Percentiles rank a stretch among this genome's conserved stretches.
These are phyloP conservation scores for Sarocladiaceae sp. DNA, from an alignment of 2,329 filamentous ascomycete species.

Conservation along the genomic window DNA sequence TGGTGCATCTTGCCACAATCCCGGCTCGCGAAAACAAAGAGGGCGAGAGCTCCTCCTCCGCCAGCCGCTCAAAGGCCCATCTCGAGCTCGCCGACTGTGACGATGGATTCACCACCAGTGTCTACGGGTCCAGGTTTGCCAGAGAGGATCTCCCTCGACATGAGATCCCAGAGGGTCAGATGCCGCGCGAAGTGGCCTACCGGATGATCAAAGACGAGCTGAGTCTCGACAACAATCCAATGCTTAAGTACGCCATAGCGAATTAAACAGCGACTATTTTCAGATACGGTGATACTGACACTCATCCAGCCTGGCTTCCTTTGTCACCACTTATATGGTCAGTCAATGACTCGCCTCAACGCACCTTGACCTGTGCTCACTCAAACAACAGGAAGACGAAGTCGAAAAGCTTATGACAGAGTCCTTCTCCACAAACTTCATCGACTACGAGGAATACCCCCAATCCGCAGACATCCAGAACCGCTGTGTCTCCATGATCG, in stretches of 20 bases:
- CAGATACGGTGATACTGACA: conserved; percentile 8
- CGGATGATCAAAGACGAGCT: conserved; percentile 95
- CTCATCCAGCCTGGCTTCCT: conserved; percentile 68
- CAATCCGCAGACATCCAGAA: conserved; percentile 82
- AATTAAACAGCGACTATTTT: no score
- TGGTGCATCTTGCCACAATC: conserved; percentile 47
- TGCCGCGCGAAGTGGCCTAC: conserved; percentile 91
- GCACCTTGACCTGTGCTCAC: conserved; percentile 3
- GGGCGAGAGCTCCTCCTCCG: conserved; percentile 14
- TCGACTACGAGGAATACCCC: conserved; percentile 81
- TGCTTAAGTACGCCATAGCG: conserved; percentile 71
- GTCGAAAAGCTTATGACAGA: conserved; percentile 94
- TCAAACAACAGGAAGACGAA: conserved; percentile 70
- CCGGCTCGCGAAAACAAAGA: conserved; percentile 17
- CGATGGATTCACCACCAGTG: conserved; percentile 64
- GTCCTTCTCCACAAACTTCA: conserved; percentile 91
- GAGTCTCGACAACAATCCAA: conserved; percentile 84
- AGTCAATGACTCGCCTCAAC: conserved; percentile 16
- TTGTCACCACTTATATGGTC: conserved; percentile 96
- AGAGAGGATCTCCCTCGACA: conserved; percentile 70
- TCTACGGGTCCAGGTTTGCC: conserved; percentile 85
- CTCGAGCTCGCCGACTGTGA: conserved; percentile 44
- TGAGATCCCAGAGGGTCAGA: conserved; percentile 84
- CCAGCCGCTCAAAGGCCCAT: conserved; percentile 17
- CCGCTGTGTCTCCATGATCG: conserved; percentile 88